Evolutionary conservation across 495 filamentous ascomycete genomes (phyloP), one percentile per base, ranked within the genome.

Genomic region (Amphirosellinia nigrospora): DNA sequence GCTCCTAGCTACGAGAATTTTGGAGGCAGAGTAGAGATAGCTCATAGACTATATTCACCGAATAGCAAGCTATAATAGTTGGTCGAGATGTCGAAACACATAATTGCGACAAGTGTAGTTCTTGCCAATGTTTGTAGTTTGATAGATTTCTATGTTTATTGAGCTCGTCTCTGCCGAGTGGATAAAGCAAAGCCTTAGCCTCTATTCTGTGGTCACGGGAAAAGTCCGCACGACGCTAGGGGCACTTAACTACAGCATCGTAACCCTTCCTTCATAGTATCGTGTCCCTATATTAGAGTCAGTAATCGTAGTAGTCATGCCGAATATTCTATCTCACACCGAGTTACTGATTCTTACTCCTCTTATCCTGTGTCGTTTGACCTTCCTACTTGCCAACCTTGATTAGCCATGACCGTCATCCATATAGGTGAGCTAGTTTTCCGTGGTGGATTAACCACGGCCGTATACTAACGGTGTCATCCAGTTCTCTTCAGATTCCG

Each of bases 401-500:
- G 23, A 62, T 28, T 23, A 41, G 32, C 11, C 15, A 62, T 62
- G 59, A 62, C 59, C 21, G 23, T 62, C 15, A 32, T 62, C 46
- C 59, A 62, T 26, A 62, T 62, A 32, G 59, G 59, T 62, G 0
- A 45, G 59, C 26, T 43, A 7, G 5, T 28, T 46, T 0, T 15
- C 26, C 2, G 23, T 21, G 4, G 30, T 21, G 21, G 21, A 26
- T 60, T 34, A 58, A 10, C 16, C n/a, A 46, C 2, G 34, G 6
- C 11, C 21, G 11, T 38, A 6, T 46, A 2, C 26, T 62, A 15
- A 30, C 34, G 8, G 21, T 21, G 0, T 3, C 26, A 36, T 46
- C 43, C 45, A 86, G 83, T 86, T 2, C 66, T 85, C 32, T 84
- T 86, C 73, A 84, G 83, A 66, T 85, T 86, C 61, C 76, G 77